A percentile compares a stretch with the other conserved stretches of the same genome.
phyloP scores from a whole-genome alignment of 768 basidiomycete genomes.

The Suillus tomentosus region DNA sequence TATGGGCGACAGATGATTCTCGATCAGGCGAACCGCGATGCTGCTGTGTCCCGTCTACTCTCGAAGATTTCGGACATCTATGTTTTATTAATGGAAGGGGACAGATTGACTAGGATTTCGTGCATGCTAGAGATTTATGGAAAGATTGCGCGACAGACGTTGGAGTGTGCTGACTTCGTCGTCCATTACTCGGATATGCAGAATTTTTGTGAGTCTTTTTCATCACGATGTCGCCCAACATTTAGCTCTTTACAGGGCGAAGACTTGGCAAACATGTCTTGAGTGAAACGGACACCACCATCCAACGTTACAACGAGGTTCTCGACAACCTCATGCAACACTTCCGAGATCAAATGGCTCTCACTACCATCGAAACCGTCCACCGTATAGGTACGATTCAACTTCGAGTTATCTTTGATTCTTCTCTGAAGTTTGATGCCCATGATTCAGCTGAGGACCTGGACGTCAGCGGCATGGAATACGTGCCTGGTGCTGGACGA shows the following conservation, averaged over 20 bases:
- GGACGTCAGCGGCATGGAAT: constrained; percentile 3
- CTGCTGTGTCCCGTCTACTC: constrained; percentile 5
- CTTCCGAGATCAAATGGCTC: background rate
- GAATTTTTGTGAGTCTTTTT: too few relatives aligned
- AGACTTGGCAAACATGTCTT: constrained; percentile 5
- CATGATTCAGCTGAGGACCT: background rate
- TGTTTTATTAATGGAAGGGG: background rate
- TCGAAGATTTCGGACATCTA: constrained; percentile 5
- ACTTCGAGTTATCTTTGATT: too few relatives aligned
- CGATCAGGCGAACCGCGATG: constrained; percentile 1
- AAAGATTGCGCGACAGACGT: too few relatives aligned
- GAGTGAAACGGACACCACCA: background rate
- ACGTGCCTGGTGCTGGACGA: constrained; percentile 4
- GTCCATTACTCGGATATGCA: too few relatives aligned
- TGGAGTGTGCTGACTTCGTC: too few relatives aligned
- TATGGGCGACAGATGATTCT: constrained; percentile 1
- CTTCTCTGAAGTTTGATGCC: too few relatives aligned
- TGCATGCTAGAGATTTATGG: background rate
- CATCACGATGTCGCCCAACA: background rate
- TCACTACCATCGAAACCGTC: too few relatives aligned
- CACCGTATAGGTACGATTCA: too few relatives aligned
- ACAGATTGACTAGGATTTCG: background rate
- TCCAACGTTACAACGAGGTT: background rate
- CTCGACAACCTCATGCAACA: constrained; percentile 8
- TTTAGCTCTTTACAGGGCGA: background rate